Evolutionary conservation across 768 basidiomycete genomes (phyloP), one percentile per base, ranked within the genome.

Genomic region (Pisolithus tinctorius): DNA sequence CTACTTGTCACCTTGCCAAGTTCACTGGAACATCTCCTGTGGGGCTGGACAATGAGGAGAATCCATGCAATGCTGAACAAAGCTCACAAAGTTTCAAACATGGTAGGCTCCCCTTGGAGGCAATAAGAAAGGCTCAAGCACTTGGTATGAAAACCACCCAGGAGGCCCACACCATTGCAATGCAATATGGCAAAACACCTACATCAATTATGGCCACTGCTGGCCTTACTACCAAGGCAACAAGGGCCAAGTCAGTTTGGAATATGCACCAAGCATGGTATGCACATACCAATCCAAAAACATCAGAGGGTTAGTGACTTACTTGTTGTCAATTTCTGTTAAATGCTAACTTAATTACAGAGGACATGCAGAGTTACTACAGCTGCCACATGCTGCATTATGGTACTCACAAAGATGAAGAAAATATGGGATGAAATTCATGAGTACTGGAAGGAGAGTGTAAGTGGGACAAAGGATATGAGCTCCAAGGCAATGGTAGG

Each of bases 211-310:
- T 50, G 34, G 34, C n/a, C 0, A 8, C 42, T 43, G 49, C 43
- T 37, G 49, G 43, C 34, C 43, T 50, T 10, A 37, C 29, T 11
- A 50, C 3, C 4, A 45, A 50, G 43, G 49, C 49, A 50, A 50
- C 30, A 17, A 13, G 10, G 6, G 45, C 42, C 8, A 43, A 45
- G 43, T 45, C n/a, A 7, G 4, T 29, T 8, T 50, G 49, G 23
- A 50, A 50, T 25, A 43, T 49, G 43, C 49, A 50, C 27, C 43
- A 50, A 34, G 49, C 49, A 20, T 50, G 49, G 49, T 50, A 49
- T 26, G 25, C 29, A 5, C 11, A 20, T 20, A 17, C 27, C 14
- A 13, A 49, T 27, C 40, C 39, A 31, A 44, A 44, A 26, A 8
- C 1, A 16, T 23, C 13, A 14, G 26, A 7, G 16, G 43, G 25